Percentiles rank a stretch among this genome's conserved stretches.
These are phyloP conservation scores for Forsythia viridissima DNA, from an alignment of 257 asterid genomes.

Conservation along the genomic window DNA sequence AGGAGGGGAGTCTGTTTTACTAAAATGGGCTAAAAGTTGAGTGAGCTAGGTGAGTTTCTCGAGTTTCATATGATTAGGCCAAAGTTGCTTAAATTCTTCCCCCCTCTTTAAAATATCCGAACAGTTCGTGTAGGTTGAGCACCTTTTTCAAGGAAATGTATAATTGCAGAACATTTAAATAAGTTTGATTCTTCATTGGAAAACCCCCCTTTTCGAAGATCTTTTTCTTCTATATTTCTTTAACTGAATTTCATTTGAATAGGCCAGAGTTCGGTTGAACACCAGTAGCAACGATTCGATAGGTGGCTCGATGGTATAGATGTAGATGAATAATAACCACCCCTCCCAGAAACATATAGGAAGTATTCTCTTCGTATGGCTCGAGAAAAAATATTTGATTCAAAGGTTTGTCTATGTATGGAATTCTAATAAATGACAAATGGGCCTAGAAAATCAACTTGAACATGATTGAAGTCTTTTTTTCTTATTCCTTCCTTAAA, in stretches of 20 bases:
- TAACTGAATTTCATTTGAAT: no score
- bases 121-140: no score
- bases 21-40: no score
- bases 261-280: no score
- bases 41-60: no score
- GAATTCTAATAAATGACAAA: not conserved
- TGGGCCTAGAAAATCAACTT: not conserved
- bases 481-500: not conserved
- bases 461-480: not conserved
- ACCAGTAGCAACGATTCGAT: not conserved
- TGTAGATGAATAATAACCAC: not conserved
- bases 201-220: not conserved
- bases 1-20: no score
- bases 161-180: not conserved
- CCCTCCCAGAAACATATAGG: not conserved
- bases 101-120: no score
- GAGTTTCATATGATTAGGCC: no score
- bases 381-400: not conserved
- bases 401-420: not conserved
- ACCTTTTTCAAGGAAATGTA: no score
- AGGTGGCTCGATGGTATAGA: not conserved
- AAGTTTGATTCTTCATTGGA: not conserved
- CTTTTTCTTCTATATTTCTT: not conserved
- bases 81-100: no score
- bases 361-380: not conserved